Evolutionary conservation across 1,139 yeast species (phyloP), one percentile per base, ranked within the genome.

Genomic region (Yarrowia galli): DNA sequence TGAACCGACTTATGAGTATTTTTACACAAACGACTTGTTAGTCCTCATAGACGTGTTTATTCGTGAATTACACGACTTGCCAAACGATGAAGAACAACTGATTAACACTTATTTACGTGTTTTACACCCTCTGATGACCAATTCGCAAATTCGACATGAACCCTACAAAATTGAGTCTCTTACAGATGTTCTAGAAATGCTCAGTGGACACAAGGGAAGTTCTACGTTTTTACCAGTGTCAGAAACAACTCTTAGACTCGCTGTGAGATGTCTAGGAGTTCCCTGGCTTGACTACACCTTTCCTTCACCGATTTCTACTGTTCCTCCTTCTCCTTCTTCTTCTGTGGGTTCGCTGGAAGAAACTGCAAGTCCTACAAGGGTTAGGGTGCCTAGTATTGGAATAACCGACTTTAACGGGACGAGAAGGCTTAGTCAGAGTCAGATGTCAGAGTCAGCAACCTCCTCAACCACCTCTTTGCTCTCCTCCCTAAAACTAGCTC

Each of bases 11-110:
- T 81, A 86, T 51, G 90, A 89, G 67, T 83, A 88, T 70, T 85
- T 90, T 67, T 95, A 95, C 75, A 81, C 91, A 70, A 95, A 95
- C 74, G 99, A 95, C 76, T 79, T 93, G 69, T 87, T 89, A 73
- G 96, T 95, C 7, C 83, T 95, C 70, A 87, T 90, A n/a, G 97
- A 92, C 72, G 92, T 95, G 10, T 82, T 93, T 67, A 83, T 92
- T 5, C 80, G 98, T 68, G 97, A 93, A 76, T 81, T 93, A 68
- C 85, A 85, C 71, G 87, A 92, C 74, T 78, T 92, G 65, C 80
- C 88, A 5, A 86, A 83, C 48, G 84, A 84, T 35, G 85, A 85
- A 51, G 92, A 88, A 71, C 82, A 85, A 64, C 79, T 92, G 67
- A 83, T 92, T 53, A 85, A 90, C 72, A 90, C 96, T 0, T 92